Evolutionary conservation across 2,329 filamentous ascomycete genomes (phyloP).

Genomic region (Zasmidium citrigriseum): DNA sequence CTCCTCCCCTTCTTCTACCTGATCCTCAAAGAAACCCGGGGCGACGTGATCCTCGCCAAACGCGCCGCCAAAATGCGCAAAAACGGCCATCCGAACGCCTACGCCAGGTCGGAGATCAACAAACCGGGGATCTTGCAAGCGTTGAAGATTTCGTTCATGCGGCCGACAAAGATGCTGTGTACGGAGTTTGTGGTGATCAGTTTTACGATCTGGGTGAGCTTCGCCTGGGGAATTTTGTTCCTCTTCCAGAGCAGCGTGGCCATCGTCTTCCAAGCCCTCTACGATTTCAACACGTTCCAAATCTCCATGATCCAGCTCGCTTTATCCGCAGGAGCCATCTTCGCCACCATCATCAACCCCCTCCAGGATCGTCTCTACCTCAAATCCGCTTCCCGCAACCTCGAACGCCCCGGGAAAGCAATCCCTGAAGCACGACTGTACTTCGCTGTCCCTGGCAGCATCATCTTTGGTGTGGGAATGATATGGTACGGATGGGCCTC

Average conservation of each 20-base stretch:
- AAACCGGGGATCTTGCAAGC: conserved; percentile 19
- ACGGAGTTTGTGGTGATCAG: conserved; percentile 31
- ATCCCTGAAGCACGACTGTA: conserved; percentile 46
- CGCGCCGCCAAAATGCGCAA: conserved; percentile 24
- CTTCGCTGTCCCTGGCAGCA: conserved; percentile 42
- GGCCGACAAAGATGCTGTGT: conserved; percentile 29
- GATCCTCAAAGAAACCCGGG: conserved; percentile 41
- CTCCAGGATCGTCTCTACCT: conserved; percentile 42
- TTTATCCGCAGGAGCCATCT: conserved; percentile 42
- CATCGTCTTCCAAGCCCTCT: conserved; percentile 39
- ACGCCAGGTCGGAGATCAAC: conserved; percentile 27
- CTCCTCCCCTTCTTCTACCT: conserved; percentile 33
- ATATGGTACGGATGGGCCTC: conserved; percentile 55
- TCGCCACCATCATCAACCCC: conserved; percentile 40
- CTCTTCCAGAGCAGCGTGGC: conserved; percentile 48
- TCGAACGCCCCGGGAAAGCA: conserved; percentile 27
- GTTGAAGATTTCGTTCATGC: conserved; percentile 31
- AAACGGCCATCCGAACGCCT: conserved; percentile 22
- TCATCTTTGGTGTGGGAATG: conserved; percentile 47
- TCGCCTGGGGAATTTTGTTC: conserved; percentile 45
- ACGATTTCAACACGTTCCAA: conserved; percentile 39
- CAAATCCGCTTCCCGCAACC: conserved; percentile 34
- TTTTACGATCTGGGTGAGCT: conserved; percentile 45
- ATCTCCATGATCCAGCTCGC: conserved; percentile 45
- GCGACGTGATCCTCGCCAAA: conserved; percentile 41